Evolutionary conservation across 148 eudicot genomes (phyloP), one percentile per base, ranked within the genome.

Genomic region (Chenopodium quinoa): DNA sequence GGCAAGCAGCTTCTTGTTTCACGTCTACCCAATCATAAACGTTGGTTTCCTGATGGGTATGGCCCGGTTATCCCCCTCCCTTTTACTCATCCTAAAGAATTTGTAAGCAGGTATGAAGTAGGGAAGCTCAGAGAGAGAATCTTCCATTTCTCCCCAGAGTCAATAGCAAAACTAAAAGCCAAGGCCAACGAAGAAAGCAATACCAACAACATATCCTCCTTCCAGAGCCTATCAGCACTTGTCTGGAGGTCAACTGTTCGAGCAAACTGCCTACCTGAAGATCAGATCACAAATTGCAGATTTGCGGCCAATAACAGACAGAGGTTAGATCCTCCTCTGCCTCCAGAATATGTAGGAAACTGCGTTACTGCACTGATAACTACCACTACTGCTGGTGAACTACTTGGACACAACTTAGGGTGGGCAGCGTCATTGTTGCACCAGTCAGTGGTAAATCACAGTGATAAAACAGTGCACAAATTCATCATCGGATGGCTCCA

Each of bases 11-110:
- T 29, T 23, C 37, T 31, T 37, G 23, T 84, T 34, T 73, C 89
- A 4, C 34, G 72, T 2, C 74, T 67, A 12, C 84, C 86, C 0
- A 25, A 72, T 0, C 84, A 71, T 70, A 47, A 85, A 25, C 70
- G 87, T 4, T 85, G 87, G 87, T 81, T 64, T 56, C 81, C 40
- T 20, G 64, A 89, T 83, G 63, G 87, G 48, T 70, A 84, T 88
- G 80, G 25, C 34, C 74, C 81, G 83, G 2, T 70, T 12, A 29
- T 71, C 23, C 81, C 5, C 50, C 88, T 32, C 5, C 86, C 82
- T 1, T 84, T 75, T 44, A 56, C 50, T 12, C 73, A 47, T 23
- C 80, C 79, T 12, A 54, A 56, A 7, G 65, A 71, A 32, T 81
- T 75, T 54, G 72, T 80, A 5, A 25, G 46, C 17, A 48, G 64